A percentile compares a stretch with the other conserved stretches of the same genome.
phyloP scores from a whole-genome alignment of 257 asterid species.

The Euphrasia confusa region DNA sequence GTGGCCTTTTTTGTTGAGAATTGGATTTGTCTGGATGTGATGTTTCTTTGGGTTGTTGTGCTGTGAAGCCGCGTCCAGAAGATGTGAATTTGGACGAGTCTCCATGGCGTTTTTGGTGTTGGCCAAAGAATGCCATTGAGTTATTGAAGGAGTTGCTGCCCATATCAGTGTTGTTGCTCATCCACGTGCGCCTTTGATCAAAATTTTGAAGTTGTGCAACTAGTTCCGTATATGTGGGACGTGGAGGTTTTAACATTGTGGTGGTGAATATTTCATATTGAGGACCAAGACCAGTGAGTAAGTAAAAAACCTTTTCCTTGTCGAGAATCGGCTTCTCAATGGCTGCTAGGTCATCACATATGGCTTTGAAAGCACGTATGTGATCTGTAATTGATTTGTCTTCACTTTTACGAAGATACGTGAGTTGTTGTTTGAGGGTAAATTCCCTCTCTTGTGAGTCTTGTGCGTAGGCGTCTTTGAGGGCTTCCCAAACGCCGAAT shows the following conservation, averaged over 20 bases:
- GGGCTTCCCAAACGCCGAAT: too few species aligned
- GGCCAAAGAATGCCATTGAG: neutral
- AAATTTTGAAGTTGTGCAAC: too few species aligned
- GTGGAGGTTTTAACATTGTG: neutral
- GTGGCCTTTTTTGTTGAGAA: too few species aligned
- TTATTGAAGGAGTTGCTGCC: neutral
- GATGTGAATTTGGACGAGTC: neutral
- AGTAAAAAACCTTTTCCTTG: neutral
- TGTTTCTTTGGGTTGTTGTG: neutral
- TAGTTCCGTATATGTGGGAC: too few species aligned
- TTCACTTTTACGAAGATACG: neutral
- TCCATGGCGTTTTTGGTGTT: neutral
- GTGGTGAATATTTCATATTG: slow-evolving; percentile 15
- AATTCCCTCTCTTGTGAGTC: too few species aligned
- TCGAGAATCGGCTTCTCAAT: neutral
- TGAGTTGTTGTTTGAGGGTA: neutral
- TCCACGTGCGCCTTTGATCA: too few species aligned
- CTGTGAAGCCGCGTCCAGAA: neutral
- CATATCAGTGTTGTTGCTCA: too few species aligned
- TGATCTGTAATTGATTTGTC: too few species aligned
- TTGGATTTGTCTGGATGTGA: too few species aligned
- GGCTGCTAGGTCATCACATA: too few species aligned
- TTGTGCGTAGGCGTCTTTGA: too few species aligned
- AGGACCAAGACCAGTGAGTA: slow-evolving; percentile 5
- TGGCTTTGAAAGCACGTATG: too few species aligned